Evolutionary conservation across 306 rosid genomes (phyloP).

Genomic region (Vicia faba): DNA sequence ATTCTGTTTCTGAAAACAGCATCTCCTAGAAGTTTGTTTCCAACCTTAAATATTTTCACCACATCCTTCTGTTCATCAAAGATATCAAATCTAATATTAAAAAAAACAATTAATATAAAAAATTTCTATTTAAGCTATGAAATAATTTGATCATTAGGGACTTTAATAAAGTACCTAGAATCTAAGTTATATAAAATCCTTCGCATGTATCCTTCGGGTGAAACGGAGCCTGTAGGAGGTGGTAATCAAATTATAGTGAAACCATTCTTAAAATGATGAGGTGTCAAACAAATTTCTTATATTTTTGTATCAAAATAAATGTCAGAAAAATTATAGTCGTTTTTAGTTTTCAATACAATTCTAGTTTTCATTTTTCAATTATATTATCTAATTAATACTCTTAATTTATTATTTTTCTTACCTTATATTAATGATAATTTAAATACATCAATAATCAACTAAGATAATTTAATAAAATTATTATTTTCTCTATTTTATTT

Average conservation of each 20-base stretch:
- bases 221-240: slow-evolving; percentile 93
- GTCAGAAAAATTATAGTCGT: no score
- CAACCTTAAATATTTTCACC: slow-evolving; percentile 60
- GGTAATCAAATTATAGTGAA: slow-evolving; percentile 92
- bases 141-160: neutral
- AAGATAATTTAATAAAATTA: no score
- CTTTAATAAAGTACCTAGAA: slow-evolving; percentile 67
- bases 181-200: slow-evolving; percentile 83
- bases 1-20: slow-evolving; percentile 78
- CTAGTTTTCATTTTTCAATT: no score
- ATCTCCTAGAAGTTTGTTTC: slow-evolving; percentile 85
- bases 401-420: no score
- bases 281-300: no score
- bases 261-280: no score
- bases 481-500: no score
- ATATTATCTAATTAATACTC: no score
- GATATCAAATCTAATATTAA: slow-evolving; percentile 69
- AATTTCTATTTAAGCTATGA: neutral
- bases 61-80: slow-evolving; percentile 79
- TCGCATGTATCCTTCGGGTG: slow-evolving; percentile 97
- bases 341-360: no score
- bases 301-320: no score
- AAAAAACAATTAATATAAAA: slow-evolving; percentile 19
- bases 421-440: no score
- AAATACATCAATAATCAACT: no score